A percentile compares a stretch with the other conserved stretches of the same genome.
These are phyloP conservation scores for Xylaria multiplex DNA, from an alignment of 2,329 filamentous ascomycete genomes.

Conservation along the genomic window DNA sequence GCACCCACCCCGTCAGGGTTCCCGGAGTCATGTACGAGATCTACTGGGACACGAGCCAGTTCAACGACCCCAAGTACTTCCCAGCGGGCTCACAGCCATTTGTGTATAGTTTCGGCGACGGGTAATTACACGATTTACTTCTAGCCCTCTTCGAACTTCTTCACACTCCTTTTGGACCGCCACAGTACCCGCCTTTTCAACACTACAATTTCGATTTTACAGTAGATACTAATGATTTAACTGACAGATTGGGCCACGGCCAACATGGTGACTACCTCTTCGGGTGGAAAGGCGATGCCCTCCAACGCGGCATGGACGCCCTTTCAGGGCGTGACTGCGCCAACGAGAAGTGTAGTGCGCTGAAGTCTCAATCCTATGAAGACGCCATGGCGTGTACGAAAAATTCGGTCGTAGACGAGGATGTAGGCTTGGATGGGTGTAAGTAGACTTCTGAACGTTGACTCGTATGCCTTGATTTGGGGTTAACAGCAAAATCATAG, in stretches of 20 bases:
- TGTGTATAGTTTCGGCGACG: constrained; percentile 52
- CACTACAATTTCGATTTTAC: neutral
- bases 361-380: constrained; percentile 30
- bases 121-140: constrained; percentile 31
- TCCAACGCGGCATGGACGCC: constrained; percentile 30
- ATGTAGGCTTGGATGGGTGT: constrained; percentile 31
- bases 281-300: too few species aligned
- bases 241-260: constrained; percentile 19
- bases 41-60: constrained; percentile 41
- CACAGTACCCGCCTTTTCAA: constrained; percentile 2
- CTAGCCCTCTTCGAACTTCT: neutral
- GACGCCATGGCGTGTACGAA: constrained; percentile 30
- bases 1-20: constrained; percentile 40
- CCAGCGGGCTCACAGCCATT: constrained; percentile 45
- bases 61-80: constrained; percentile 36
- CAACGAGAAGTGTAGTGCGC: constrained; percentile 32
- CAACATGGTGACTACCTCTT: constrained; percentile 26
- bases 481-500: constrained; percentile 13
- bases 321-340: constrained; percentile 24
- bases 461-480: constrained; percentile 5
- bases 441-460: constrained; percentile 11
- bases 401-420: constrained; percentile 22
- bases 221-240: constrained; percentile 9
- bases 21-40: constrained; percentile 42
- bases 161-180: neutral